These are phyloP conservation scores for Diaporthe sp. DNA, from an alignment of 2,329 filamentous ascomycete species.

Conservation along the genomic window DNA sequence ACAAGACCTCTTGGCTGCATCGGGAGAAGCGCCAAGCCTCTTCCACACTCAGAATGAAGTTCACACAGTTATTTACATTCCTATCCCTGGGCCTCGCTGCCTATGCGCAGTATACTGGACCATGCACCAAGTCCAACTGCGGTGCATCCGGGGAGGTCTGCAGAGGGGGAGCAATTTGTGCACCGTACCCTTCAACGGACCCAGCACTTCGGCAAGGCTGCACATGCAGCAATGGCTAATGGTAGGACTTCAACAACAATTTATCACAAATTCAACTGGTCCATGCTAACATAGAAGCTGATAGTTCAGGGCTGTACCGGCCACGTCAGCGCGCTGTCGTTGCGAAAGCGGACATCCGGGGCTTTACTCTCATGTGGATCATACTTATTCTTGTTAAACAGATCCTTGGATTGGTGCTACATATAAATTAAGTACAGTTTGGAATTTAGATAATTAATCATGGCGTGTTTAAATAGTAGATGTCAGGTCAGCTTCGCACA, in stretches of 20 bases:
- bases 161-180: background rate
- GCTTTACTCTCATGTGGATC: background rate
- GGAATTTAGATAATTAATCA: background rate
- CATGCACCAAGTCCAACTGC: slow-evolving; percentile 4
- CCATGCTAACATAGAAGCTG: background rate
- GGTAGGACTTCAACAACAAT: background rate
- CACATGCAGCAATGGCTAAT: slow-evolving; percentile 3
- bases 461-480: too few relatives aligned
- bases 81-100: background rate
- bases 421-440: background rate
- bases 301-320: background rate
- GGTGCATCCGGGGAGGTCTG: slow-evolving; percentile 8
- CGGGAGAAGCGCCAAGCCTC: too few relatives aligned
- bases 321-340: too few relatives aligned
- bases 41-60: background rate
- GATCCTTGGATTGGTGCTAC: background rate
- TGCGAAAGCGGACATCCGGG: background rate
- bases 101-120: slow-evolving; percentile 2
- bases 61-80: background rate
- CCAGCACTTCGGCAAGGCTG: slow-evolving; percentile 10
- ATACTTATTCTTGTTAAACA: background rate
- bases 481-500: background rate
- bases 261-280: too few relatives aligned
- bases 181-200: slow-evolving; percentile 10
- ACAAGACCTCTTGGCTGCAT: background rate